A percentile compares a stretch with the other conserved stretches of the same genome.
Conservation (phyloP, 805 yeast species). For the Priceomyces carsonii region DNA sequence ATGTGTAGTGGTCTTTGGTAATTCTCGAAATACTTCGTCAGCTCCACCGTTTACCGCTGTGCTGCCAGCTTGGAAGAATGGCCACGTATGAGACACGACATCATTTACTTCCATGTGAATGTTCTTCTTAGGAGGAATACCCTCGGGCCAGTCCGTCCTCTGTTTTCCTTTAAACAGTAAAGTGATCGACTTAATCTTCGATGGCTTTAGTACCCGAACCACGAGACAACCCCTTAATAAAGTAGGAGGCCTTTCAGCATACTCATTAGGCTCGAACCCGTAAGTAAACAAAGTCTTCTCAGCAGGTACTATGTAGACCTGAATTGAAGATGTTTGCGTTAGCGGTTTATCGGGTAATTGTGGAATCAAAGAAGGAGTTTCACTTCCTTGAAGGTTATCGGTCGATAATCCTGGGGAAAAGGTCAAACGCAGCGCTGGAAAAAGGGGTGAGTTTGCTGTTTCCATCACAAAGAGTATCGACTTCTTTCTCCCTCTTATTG, state of each 20-base stretch:
- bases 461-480: slow-evolving; percentile 5
- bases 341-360: slow-evolving; percentile 57
- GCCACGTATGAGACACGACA: slow-evolving; percentile 84
- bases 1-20: slow-evolving; percentile 10
- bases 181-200: slow-evolving; percentile 63
- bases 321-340: slow-evolving; percentile 63
- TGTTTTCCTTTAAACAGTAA: slow-evolving; percentile 67
- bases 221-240: slow-evolving; percentile 78
- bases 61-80: slow-evolving; percentile 55
- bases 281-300: slow-evolving; percentile 80
- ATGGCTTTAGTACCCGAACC: slow-evolving; percentile 67
- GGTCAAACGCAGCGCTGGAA: slow-evolving; percentile 26
- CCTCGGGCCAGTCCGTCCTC: slow-evolving; percentile 96
- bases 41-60: slow-evolving; percentile 44
- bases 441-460: slow-evolving; percentile 26
- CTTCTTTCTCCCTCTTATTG: neutral
- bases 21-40: slow-evolving; percentile 38
- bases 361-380: slow-evolving; percentile 30
- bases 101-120: slow-evolving; percentile 66
- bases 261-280: slow-evolving; percentile 74
- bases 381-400: slow-evolving; percentile 8
- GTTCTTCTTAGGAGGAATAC: slow-evolving; percentile 85
- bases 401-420: slow-evolving; percentile 12
- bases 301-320: slow-evolving; percentile 71
- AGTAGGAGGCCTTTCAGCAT: slow-evolving; percentile 68